phyloP scores from a whole-genome alignment of 495 filamentous ascomycete species.

The Penicillium coffeae region DNA sequence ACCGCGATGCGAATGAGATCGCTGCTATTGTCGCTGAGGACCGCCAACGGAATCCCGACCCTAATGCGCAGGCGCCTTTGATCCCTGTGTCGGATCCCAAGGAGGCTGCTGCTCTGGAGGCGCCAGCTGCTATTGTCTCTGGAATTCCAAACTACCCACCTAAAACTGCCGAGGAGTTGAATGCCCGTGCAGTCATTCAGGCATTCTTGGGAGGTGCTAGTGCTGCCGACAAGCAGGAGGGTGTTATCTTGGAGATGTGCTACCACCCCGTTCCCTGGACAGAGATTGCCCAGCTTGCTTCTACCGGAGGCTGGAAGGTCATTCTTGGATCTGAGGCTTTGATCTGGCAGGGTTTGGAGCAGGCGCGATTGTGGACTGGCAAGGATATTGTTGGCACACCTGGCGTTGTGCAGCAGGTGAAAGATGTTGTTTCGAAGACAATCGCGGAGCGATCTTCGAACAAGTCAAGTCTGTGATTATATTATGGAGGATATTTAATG shows the following conservation, averaged over 20 bases:
- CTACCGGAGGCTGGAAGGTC: slow-evolving; percentile 60
- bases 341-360: slow-evolving; percentile 73
- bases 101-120: slow-evolving; percentile 53
- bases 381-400: slow-evolving; percentile 51
- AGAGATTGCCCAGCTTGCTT: slow-evolving; percentile 53
- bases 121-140: slow-evolving; percentile 58
- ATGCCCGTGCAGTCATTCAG: slow-evolving; percentile 52
- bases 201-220: slow-evolving; percentile 42
- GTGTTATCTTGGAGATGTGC: slow-evolving; percentile 74
- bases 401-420: slow-evolving; percentile 44
- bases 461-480: slow-evolving; percentile 30
- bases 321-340: slow-evolving; percentile 67
- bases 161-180: slow-evolving; percentile 53
- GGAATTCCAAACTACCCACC: slow-evolving; percentile 70
- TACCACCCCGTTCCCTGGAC: slow-evolving; percentile 70
- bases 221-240: slow-evolving; percentile 41
- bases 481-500: slow-evolving; percentile 10
- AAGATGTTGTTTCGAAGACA: slow-evolving; percentile 45
- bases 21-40: slow-evolving; percentile 56
- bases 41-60: slow-evolving; percentile 26
- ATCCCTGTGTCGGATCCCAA: slow-evolving; percentile 52
- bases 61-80: slow-evolving; percentile 43
- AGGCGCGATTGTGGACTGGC: slow-evolving; percentile 62
- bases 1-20: slow-evolving; percentile 61
- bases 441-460: slow-evolving; percentile 27